Conservation (phyloP, 306 rosid species). For the Lathyrus sativus region DNA sequence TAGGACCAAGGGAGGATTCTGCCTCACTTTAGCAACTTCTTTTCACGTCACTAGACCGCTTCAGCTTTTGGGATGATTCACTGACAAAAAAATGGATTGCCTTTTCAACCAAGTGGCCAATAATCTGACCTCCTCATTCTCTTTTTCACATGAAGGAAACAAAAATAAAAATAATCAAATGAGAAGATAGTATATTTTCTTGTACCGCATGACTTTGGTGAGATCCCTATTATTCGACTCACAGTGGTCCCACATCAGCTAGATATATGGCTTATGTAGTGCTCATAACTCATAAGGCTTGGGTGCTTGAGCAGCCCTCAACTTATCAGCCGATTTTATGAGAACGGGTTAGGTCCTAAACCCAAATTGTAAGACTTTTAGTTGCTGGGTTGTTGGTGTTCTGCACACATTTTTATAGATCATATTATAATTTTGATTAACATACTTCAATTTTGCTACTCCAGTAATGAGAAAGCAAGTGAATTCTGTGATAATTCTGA, state of each 20-base stretch:
- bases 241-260: not conserved
- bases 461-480: conserved; percentile 14
- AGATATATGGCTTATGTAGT: not conserved
- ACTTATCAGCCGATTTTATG: not conserved
- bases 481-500: conserved; percentile 23
- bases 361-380: not conserved
- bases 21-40: not conserved
- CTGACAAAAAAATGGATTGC: not conserved
- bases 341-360: not conserved
- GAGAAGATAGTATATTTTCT: not conserved
- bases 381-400: not conserved
- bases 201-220: not conserved
- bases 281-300: not conserved
- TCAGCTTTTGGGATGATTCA: not conserved
- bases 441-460: not conserved
- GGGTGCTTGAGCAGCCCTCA: not conserved
- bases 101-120: conserved; percentile 4
- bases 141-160: not conserved
- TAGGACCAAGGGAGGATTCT: not conserved
- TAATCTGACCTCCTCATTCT: not conserved
- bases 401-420: not conserved
- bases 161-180: conserved; percentile 1
- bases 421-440: not conserved
- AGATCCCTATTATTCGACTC: not conserved
- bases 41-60: not conserved